Evolutionary conservation across 768 basidiomycete species (phyloP).

Genomic region (Lactarius sanguifluus): DNA sequence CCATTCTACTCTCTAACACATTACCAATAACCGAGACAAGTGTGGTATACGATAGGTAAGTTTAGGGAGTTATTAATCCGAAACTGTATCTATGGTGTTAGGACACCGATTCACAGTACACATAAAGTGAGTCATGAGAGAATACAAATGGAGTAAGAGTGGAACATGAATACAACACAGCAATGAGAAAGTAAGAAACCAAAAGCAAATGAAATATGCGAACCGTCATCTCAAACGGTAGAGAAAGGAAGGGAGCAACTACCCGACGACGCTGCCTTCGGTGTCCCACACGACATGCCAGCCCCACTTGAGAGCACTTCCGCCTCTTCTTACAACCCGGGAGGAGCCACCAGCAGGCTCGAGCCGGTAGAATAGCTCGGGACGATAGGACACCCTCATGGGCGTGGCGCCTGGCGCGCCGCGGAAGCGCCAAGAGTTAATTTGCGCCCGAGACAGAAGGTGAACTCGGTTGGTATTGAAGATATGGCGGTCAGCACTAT

Average conservation of each 20-base stretch:
- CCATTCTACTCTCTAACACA: conserved; percentile 4
- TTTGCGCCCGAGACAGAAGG: conserved; percentile 59
- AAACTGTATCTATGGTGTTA: conserved; percentile 5
- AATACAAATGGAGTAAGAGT: conserved; percentile 17
- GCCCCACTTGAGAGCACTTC: conserved; percentile 28
- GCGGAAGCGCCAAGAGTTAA: conserved; percentile 45
- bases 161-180: conserved; percentile 15
- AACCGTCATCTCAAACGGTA: not conserved
- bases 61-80: conserved; percentile 12
- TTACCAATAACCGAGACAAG: conserved; percentile 9
- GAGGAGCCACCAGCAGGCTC: conserved; percentile 15
- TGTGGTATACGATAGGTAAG: conserved; percentile 9
- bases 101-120: conserved; percentile 8
- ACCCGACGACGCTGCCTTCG: conserved; percentile 10
- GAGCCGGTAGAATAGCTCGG: conserved; percentile 24
- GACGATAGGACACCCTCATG: conserved; percentile 30
- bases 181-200: not conserved
- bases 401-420: conserved; percentile 44
- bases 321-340: conserved; percentile 8
- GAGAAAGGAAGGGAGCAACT: not conserved
- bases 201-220: conserved; percentile 8
- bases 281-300: conserved; percentile 29
- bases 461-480: conserved; percentile 60
- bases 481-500: conserved; percentile 48
- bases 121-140: conserved; percentile 1